These are phyloP conservation scores for Casuarina cunninghamiana DNA, from an alignment of 306 rosid species.

Conservation along the genomic window DNA sequence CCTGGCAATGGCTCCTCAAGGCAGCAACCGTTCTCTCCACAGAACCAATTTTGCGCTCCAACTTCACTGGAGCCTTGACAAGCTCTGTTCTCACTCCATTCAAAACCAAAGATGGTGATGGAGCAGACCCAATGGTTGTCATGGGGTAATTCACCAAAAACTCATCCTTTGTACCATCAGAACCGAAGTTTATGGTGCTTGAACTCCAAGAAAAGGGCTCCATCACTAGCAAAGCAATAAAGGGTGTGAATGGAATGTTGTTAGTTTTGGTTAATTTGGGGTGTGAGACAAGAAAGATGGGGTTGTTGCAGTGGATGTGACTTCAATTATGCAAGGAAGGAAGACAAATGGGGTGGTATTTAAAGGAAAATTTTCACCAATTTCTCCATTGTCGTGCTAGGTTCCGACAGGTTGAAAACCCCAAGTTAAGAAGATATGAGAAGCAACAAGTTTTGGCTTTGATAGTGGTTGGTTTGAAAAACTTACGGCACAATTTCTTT, in stretches of 20 bases:
- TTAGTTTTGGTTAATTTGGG: no score
- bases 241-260: background rate
- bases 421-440: no score
- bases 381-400: no score
- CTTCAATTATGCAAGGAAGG: no score
- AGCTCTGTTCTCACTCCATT: slow-evolving; percentile 60
- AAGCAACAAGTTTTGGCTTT: no score
- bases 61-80: slow-evolving; percentile 54
- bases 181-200: slow-evolving; percentile 23
- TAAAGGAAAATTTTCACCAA: no score
- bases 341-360: no score
- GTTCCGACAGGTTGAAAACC: no score
- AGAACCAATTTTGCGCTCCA: slow-evolving; percentile 39
- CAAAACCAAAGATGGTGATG: slow-evolving; percentile 59
- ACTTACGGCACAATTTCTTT: no score
- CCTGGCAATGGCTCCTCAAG: slow-evolving; percentile 19
- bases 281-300: no score
- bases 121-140: slow-evolving; percentile 43
- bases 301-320: no score
- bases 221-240: slow-evolving; percentile 22
- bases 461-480: no score
- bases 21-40: slow-evolving; percentile 51
- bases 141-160: slow-evolving; percentile 32
- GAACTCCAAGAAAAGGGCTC: slow-evolving; percentile 31
- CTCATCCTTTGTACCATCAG: slow-evolving; percentile 24